These are phyloP conservation scores for Claviceps maximensis DNA, from an alignment of 2,329 filamentous ascomycete genomes.

Conservation along the genomic window DNA sequence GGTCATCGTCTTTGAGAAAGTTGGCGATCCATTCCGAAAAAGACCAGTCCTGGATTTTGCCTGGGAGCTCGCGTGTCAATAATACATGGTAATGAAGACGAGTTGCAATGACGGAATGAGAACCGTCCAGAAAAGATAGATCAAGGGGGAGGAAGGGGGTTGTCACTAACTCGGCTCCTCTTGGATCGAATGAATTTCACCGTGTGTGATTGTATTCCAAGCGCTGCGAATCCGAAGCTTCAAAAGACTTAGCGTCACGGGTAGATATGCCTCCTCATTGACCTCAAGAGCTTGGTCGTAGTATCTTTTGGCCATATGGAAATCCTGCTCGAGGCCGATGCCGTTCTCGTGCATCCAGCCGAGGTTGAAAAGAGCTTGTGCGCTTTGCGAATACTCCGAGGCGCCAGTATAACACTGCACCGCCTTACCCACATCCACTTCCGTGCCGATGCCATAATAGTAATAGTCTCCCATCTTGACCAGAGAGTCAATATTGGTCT, in stretches of 20 bases:
- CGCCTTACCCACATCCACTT: slow-evolving; percentile 66
- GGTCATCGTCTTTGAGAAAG: slow-evolving; percentile 60
- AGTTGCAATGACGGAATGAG: too few species aligned
- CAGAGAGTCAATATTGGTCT: slow-evolving; percentile 83
- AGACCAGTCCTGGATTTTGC: slow-evolving; percentile 58
- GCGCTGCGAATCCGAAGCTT: slow-evolving; percentile 77
- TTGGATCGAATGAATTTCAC: slow-evolving; percentile 82
- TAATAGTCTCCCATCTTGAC: slow-evolving; percentile 99
- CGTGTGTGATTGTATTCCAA: slow-evolving; percentile 87
- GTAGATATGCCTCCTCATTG: slow-evolving; percentile 86
- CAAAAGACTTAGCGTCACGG: slow-evolving; percentile 75
- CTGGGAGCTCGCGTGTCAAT: slow-evolving; percentile 25
- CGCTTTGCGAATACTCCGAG: slow-evolving; percentile 80
- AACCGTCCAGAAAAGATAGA: too few species aligned
- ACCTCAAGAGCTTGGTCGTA: slow-evolving; percentile 88
- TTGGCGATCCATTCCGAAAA: slow-evolving; percentile 76
- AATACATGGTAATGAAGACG: background rate
- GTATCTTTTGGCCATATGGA: slow-evolving; percentile 90
- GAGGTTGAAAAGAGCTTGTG: slow-evolving; percentile 91
- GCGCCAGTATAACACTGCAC: slow-evolving; percentile 87
- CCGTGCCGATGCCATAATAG: slow-evolving; percentile 63
- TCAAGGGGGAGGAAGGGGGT: background rate
- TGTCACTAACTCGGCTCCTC: slow-evolving; percentile 65
- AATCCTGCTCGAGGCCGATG: slow-evolving; percentile 83
- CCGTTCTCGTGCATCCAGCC: slow-evolving; percentile 99